Percentiles rank a stretch among this genome's conserved stretches.
Conservation (phyloP, 768 basidiomycete species). For the Xerocomus potaroensis region DNA sequence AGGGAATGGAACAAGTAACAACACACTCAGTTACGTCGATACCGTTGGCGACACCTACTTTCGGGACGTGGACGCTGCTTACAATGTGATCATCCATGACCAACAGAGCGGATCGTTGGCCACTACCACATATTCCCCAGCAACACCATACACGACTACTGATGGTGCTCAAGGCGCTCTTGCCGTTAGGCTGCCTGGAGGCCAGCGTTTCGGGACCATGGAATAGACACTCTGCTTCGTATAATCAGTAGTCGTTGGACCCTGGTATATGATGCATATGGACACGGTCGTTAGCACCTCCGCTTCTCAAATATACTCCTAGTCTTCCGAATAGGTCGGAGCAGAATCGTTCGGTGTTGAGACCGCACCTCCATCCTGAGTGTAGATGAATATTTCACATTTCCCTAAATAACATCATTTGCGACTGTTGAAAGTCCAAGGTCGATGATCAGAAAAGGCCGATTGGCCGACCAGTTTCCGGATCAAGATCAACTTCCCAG, state of each 20-base stretch:
- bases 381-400: no score
- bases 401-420: no score
- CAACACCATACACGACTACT: not conserved
- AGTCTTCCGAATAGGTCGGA: slow-evolving; percentile 36
- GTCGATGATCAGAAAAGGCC: slow-evolving; percentile 67
- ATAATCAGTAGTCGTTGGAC: slow-evolving; percentile 2
- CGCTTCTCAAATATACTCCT: no score
- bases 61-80: slow-evolving; percentile 55
- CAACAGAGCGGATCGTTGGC: slow-evolving; percentile 49
- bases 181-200: slow-evolving; percentile 36
- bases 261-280: slow-evolving; percentile 7
- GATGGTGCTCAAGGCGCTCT: not conserved
- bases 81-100: slow-evolving; percentile 60
- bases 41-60: slow-evolving; percentile 56
- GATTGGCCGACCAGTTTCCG: slow-evolving; percentile 73
- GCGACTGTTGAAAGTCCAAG: slow-evolving; percentile 19
- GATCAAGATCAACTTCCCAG: slow-evolving; percentile 86
- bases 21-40: slow-evolving; percentile 62
- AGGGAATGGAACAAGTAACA: slow-evolving; percentile 69
- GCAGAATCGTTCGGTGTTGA: slow-evolving; percentile 37
- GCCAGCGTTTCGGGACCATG: slow-evolving; percentile 9
- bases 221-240: no score
- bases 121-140: slow-evolving; percentile 7
- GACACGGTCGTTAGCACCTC: slow-evolving; percentile 10
- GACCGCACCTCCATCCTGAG: slow-evolving; percentile 25